Evolutionary conservation across 768 basidiomycete species (phyloP).

Genomic region (Hortiboletus campestris): DNA sequence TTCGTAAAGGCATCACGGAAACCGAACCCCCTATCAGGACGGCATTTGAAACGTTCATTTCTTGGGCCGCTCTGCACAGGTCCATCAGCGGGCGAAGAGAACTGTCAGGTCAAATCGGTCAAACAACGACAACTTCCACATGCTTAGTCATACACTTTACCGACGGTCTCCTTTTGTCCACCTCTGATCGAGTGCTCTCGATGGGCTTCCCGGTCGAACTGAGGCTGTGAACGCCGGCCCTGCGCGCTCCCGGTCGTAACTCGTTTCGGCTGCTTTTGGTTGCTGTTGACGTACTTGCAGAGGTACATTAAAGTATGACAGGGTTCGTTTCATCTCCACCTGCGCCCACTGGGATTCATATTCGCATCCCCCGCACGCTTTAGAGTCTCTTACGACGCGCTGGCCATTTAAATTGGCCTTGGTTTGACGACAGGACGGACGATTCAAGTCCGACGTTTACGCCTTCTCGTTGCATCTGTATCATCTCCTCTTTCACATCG

Average conservation of each 20-base stretch:
- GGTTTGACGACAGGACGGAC: slow-evolving; percentile 2
- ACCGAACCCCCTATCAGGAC: slow-evolving; percentile 15
- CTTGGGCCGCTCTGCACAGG: too few species aligned
- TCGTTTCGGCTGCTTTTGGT: slow-evolving; percentile 18
- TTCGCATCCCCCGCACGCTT: not conserved
- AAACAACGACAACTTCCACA: too few species aligned
- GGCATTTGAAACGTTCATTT: too few species aligned
- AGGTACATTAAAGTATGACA: not conserved
- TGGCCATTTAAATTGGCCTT: not conserved
- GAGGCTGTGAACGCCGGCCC: slow-evolving; percentile 9
- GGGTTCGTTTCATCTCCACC: slow-evolving; percentile 1
- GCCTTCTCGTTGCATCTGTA: too few species aligned
- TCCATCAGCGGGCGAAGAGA: too few species aligned
- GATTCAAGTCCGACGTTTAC: not conserved
- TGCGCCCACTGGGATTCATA: slow-evolving; percentile 1
- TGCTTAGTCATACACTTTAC: too few species aligned
- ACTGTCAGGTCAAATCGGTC: too few species aligned
- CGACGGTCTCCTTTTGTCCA: not conserved
- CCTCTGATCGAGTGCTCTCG: not conserved
- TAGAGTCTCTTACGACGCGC: too few species aligned
- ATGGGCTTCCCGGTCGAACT: too few species aligned
- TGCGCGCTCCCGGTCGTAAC: not conserved
- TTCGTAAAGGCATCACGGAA: slow-evolving; percentile 2
- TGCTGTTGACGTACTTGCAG: slow-evolving; percentile 14
- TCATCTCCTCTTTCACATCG: not conserved